These are phyloP conservation scores for Podila clonocystis DNA, from an alignment of 192 early-diverging fungal genomes.

Conservation along the genomic window DNA sequence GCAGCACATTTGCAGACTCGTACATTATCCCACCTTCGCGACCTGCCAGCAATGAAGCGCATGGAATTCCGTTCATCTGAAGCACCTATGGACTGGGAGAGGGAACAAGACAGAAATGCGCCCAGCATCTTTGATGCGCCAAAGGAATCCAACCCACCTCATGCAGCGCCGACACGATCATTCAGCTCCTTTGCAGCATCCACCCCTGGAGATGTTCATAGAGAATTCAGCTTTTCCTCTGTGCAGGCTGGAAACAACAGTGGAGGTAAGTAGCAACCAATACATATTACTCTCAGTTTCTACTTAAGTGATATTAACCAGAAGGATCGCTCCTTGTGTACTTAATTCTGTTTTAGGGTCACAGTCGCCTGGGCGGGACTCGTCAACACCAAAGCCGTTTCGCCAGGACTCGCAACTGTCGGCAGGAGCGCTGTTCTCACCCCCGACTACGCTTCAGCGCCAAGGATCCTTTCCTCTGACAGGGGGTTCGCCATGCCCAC, in stretches of 20 bases:
- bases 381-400: conserved; percentile 11
- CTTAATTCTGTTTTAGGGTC: background rate
- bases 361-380: background rate
- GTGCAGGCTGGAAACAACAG: conserved; percentile 5
- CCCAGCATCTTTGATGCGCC: conserved; percentile 39
- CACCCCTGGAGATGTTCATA: background rate
- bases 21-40: background rate
- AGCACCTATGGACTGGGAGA: conserved; percentile 51
- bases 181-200: background rate
- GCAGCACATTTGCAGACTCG: background rate
- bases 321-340: background rate
- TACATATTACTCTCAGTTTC: too few relatives aligned
- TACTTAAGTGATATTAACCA: too few relatives aligned
- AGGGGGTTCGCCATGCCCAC: background rate
- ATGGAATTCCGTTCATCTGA: conserved; percentile 39
- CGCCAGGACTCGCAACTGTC: conserved; percentile 26
- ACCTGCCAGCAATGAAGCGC: conserved; percentile 15
- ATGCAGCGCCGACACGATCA: background rate
- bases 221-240: conserved; percentile 29
- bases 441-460: background rate
- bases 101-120: conserved; percentile 28
- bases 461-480: conserved; percentile 21
- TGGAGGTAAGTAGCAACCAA: background rate
- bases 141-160: background rate
- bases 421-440: background rate